phyloP scores from a whole-genome alignment of 768 basidiomycete genomes.

The Rubroboletus pulcherrimus region DNA sequence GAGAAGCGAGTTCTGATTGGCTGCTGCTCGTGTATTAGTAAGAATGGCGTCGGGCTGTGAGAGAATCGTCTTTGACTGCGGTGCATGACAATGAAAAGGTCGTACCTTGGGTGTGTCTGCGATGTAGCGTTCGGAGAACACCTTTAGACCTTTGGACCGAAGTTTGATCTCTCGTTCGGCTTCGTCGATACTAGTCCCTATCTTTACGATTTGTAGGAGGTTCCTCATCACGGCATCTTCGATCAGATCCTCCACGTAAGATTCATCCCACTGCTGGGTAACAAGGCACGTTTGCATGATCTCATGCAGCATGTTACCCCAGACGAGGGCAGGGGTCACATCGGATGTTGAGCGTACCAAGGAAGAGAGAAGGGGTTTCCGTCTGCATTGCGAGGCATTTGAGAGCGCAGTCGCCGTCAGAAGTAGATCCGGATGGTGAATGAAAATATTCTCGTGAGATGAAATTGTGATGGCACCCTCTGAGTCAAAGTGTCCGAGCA shows the following conservation, averaged over 20 bases:
- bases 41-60: slow-evolving; percentile 60
- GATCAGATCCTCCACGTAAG: slow-evolving; percentile 58
- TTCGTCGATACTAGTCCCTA: slow-evolving; percentile 55
- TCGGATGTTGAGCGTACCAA: slow-evolving; percentile 59
- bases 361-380: slow-evolving; percentile 78
- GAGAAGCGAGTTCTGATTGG: slow-evolving; percentile 50
- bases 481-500: slow-evolving; percentile 50
- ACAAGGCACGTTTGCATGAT: slow-evolving; percentile 80
- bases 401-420: slow-evolving; percentile 88
- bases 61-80: not conserved
- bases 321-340: slow-evolving; percentile 66
- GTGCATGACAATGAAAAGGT: not conserved
- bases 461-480: slow-evolving; percentile 55
- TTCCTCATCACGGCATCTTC: slow-evolving; percentile 50
- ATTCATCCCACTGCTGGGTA: slow-evolving; percentile 57
- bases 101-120: slow-evolving; percentile 59
- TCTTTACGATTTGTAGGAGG: slow-evolving; percentile 59
- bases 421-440: slow-evolving; percentile 90
- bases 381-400: slow-evolving; percentile 74
- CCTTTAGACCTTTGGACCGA: slow-evolving; percentile 60
- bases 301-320: slow-evolving; percentile 93
- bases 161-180: slow-evolving; percentile 59
- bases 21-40: slow-evolving; percentile 57
- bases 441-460: slow-evolving; percentile 62
- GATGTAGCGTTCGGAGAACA: slow-evolving; percentile 67